Evolutionary conservation across 2,329 filamentous ascomycete species (phyloP).

Genomic region (Trichoderma sp.): DNA sequence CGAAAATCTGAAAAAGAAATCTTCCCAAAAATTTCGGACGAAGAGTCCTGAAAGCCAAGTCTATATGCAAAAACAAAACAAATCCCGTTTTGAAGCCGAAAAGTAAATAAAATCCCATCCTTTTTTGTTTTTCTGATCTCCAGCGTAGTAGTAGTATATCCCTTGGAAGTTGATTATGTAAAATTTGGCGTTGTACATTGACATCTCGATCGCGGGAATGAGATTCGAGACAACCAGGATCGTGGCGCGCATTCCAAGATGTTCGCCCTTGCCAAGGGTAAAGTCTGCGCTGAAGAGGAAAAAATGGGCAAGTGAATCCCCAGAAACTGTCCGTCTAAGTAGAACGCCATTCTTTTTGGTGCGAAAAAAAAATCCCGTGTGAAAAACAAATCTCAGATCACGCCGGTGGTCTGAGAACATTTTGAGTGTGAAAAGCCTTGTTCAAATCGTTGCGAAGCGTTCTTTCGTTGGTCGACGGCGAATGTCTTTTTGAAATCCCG

Average conservation of each 20-base stretch:
- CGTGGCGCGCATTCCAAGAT: neutral
- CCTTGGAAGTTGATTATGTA: constrained; percentile 14
- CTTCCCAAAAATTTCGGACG: constrained; percentile 8
- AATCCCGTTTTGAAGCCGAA: constrained; percentile 3
- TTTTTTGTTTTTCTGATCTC: constrained; percentile 17
- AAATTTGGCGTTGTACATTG: neutral
- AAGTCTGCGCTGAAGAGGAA: neutral
- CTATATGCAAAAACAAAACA: constrained; percentile 22
- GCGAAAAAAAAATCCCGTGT: neutral
- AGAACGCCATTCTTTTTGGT: constrained; percentile 29
- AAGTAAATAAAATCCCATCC: neutral
- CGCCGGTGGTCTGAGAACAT: constrained; percentile 16
- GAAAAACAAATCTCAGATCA: constrained; percentile 20
- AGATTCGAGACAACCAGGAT: constrained; percentile 19
- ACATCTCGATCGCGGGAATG: constrained; percentile 14
- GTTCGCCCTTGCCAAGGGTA: constrained; percentile 16
- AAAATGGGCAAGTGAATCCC: constrained; percentile 25
- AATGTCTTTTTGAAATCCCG: constrained; percentile 35
- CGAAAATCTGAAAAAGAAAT: constrained; percentile 19
- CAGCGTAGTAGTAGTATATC: constrained; percentile 22
- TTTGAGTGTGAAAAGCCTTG: constrained; percentile 19
- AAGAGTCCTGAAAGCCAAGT: constrained; percentile 19
- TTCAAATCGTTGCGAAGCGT: constrained; percentile 19
- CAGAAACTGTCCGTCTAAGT: constrained; percentile 31
- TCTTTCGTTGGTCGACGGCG: constrained; percentile 17